Base-by-base conservation (phyloP, 345 rosid species). In the Aquilaria sinensis region DNA sequence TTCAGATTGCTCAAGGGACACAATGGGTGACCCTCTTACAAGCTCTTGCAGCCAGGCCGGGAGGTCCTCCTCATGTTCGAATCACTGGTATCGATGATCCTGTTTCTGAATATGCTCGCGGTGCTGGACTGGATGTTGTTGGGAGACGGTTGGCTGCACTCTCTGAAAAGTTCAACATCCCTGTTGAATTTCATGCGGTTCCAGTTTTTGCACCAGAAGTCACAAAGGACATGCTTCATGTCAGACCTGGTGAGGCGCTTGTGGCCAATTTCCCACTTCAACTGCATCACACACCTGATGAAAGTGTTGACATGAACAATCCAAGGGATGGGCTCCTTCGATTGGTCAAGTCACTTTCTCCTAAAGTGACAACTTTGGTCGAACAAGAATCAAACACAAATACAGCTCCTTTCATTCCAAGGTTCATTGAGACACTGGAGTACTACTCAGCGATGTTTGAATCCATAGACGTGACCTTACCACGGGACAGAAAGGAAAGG, bases 361-460 rank as follows among this genome's bases (percentile, higher is more conserved):
- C 95, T 11, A 85, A 83, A 64, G 86, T 85, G 47, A 69, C 64
- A 30, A 85, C 95, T 23, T 51, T 87, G 70, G 85, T 84, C 29
- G 95, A 85, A 75, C 95, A 87, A 56, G 95, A 87, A 74, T 85
- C 90, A 13, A 87, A 85, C 75, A 81, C 95, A 13, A 87, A 87
- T 79, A 87, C 90, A 10, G 70, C 90, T 43, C 82, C 88, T 9
- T 87, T 87, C 73, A 63, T 87, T 65, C 75, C 83, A 0, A 66
- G 90, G 76, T 87, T 87, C 31, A 13, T 52, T 5, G 95, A 87
- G 72, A 68, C 88, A 33, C 75, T 84, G 7, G 83, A 87, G 56
- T 85, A 72, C 72, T 87, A 87, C 71, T 5, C 70, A 66, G 95
- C 95, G 7, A 80, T 87, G 67, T 87, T 84, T 3, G 90, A 85